Evolutionary conservation across 192 early-diverging fungal species (phyloP).

Genomic region (Coemansia sp.): DNA sequence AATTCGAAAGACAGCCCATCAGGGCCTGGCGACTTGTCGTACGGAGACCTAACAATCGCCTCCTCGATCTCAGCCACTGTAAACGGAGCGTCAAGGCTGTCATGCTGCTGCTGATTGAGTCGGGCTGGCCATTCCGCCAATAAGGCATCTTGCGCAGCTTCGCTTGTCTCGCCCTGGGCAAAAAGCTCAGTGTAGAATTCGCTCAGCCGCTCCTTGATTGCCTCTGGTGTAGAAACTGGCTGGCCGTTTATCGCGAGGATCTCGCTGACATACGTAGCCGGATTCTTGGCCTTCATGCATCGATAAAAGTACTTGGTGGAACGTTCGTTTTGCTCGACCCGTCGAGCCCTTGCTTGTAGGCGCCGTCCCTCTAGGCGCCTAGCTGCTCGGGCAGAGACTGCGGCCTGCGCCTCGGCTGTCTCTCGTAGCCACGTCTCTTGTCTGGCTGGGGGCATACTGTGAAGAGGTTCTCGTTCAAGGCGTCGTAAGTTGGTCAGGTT

Average conservation of each 20-base stretch:
- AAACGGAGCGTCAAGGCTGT: neutral
- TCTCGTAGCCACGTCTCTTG: no score
- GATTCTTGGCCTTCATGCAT: neutral
- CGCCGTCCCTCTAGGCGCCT: neutral
- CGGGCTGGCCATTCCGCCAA: neutral
- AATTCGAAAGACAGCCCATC: neutral
- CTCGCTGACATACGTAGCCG: neutral
- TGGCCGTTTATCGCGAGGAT: neutral
- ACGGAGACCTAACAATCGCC: neutral
- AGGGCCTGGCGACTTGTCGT: neutral
- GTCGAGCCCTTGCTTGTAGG: neutral
- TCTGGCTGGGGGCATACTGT: no score
- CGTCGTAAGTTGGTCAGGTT: neutral
- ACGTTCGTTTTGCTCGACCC: neutral
- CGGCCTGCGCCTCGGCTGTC: neutral
- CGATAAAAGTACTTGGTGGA: neutral
- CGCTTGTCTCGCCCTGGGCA: neutral
- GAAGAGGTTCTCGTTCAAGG: no score
- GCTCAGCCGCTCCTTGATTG: neutral
- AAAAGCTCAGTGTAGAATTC: neutral
- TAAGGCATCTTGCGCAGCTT: neutral
- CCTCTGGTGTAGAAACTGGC: neutral
- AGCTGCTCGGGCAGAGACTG: neutral
- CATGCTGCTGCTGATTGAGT: neutral
- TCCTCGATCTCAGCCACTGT: neutral